Conservation (phyloP, 2,329 filamentous ascomycete species). For the Stemphylium lycopersici region DNA sequence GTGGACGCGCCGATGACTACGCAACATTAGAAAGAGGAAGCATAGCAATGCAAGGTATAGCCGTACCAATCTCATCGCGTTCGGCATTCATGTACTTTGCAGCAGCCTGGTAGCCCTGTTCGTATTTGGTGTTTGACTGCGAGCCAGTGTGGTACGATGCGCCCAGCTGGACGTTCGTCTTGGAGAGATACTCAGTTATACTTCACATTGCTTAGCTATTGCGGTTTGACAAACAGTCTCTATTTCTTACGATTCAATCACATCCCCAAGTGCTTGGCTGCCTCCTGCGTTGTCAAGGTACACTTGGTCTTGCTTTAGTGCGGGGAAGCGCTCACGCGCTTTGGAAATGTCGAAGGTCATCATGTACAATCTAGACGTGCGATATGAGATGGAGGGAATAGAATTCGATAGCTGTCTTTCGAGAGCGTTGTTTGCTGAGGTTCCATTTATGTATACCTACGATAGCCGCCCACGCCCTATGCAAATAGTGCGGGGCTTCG, state of each 20-base stretch:
- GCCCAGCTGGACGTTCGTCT: constrained; percentile 76
- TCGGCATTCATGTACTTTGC: constrained; percentile 74
- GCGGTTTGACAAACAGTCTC: not conserved
- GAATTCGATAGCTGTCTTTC: not conserved
- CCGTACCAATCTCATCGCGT: constrained; percentile 67
- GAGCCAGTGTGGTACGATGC: constrained; percentile 69
- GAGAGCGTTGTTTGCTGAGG: not conserved
- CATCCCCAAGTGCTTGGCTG: constrained; percentile 70
- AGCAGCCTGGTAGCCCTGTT: constrained; percentile 66
- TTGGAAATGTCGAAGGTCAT: constrained; percentile 60
- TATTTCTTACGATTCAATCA: constrained; percentile 66
- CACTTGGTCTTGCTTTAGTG: constrained; percentile 69
- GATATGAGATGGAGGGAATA: not conserved
- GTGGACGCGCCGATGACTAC: constrained; percentile 74
- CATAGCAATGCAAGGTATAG: not conserved
- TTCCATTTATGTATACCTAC: constrained; percentile 1
- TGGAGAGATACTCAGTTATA: constrained; percentile 69
- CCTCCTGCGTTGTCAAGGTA: constrained; percentile 82
- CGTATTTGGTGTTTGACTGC: constrained; percentile 65
- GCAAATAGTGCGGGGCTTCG: constrained; percentile 13
- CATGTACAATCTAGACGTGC: not conserved
- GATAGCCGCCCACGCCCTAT: constrained; percentile 10
- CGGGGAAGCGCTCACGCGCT: constrained; percentile 69
- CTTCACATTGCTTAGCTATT: constrained; percentile 34
- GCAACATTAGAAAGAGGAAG: not conserved